Evolutionary conservation across 495 filamentous ascomycete genomes (phyloP).

Genomic region (Penicillium antarcticum): DNA sequence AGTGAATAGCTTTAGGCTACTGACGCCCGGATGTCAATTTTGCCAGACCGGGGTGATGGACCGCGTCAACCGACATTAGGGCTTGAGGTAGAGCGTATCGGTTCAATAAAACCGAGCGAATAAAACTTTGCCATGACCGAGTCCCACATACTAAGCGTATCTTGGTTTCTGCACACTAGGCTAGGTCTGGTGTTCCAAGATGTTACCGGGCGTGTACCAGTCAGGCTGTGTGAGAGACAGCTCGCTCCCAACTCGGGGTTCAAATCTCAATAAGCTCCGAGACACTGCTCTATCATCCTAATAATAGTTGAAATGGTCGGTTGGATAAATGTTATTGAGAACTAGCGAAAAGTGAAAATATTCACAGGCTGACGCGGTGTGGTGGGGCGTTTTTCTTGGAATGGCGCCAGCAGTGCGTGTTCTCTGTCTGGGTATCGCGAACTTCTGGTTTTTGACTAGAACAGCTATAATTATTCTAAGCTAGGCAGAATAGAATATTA

Average conservation of each 20-base stretch:
- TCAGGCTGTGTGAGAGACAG: no score
- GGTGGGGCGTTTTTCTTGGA: conserved; percentile 16
- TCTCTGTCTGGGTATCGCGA: conserved; percentile 1
- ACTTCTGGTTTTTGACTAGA: not conserved
- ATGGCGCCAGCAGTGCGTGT: conserved; percentile 21
- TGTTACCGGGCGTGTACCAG: not conserved
- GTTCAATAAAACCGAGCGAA: conserved; percentile 10
- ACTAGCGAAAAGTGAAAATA: not conserved
- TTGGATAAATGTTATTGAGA: conserved; percentile 3
- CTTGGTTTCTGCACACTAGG: conserved; percentile 13
- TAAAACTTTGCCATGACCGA: not conserved
- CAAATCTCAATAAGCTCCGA: not conserved
- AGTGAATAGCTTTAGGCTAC: not conserved
- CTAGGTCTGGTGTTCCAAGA: conserved; percentile 10
- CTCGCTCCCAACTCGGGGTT: not conserved
- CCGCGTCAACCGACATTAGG: conserved; percentile 19
- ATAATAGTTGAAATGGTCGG: not conserved
- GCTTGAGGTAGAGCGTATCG: conserved; percentile 10
- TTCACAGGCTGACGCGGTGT: conserved; percentile 18
- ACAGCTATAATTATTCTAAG: not conserved
- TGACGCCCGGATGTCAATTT: conserved; percentile 15
- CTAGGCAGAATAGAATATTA: not conserved
- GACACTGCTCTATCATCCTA: not conserved
- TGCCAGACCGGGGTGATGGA: conserved; percentile 13
- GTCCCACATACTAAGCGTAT: conserved; percentile 12